Evolutionary conservation across 495 filamentous ascomycete species (phyloP).

Genomic region (Podospora comata): DNA sequence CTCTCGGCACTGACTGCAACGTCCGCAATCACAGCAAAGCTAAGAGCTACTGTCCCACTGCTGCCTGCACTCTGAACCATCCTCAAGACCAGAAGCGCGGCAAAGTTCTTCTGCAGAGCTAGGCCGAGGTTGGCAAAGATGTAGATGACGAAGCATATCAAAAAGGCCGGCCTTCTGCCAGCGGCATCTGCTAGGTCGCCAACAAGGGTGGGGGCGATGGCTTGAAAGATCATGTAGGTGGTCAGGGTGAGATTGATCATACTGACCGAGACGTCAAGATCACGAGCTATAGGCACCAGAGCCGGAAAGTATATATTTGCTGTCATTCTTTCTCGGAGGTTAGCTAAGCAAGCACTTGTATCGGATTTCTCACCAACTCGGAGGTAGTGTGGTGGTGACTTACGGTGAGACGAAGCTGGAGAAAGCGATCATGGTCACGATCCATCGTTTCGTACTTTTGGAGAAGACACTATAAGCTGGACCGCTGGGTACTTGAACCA

Average conservation of each 20-base stretch:
- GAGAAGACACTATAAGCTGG: slow-evolving; percentile 58
- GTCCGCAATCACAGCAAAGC: slow-evolving; percentile 60
- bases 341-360: not conserved
- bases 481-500: slow-evolving; percentile 37
- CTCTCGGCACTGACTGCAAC: slow-evolving; percentile 56
- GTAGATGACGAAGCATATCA: slow-evolving; percentile 58
- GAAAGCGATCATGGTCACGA: slow-evolving; percentile 63
- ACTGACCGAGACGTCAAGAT: slow-evolving; percentile 55
- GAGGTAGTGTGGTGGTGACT: not conserved
- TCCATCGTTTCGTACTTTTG: slow-evolving; percentile 52
- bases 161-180: slow-evolving; percentile 59
- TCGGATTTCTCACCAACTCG: not conserved
- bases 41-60: slow-evolving; percentile 55
- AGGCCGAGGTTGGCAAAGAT: slow-evolving; percentile 61
- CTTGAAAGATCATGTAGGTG: slow-evolving; percentile 63
- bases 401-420: slow-evolving; percentile 65
- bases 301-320: slow-evolving; percentile 81
- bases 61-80: slow-evolving; percentile 62
- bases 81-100: slow-evolving; percentile 58
- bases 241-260: slow-evolving; percentile 68
- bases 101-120: slow-evolving; percentile 58
- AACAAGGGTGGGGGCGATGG: slow-evolving; percentile 55
- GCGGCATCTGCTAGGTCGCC: slow-evolving; percentile 59
- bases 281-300: slow-evolving; percentile 53
- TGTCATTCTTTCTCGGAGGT: slow-evolving; percentile 42